Base-by-base conservation (phyloP, 2,329 filamentous ascomycete species). In the Neofusicoccum umdonicola region DNA sequence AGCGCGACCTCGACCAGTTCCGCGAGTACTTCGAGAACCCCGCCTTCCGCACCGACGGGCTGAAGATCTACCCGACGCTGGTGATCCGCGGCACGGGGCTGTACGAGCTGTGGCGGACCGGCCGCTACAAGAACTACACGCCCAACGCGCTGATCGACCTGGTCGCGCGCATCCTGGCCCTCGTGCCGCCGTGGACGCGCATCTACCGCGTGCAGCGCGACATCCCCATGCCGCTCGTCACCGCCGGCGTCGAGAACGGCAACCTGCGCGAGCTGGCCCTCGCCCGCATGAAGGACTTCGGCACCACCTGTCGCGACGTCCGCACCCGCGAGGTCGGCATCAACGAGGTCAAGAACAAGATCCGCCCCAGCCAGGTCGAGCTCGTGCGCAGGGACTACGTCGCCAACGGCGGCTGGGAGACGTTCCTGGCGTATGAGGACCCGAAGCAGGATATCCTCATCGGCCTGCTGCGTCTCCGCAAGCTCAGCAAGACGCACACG, bases 171-270 rank as follows among this genome's bases (percentile, higher is more conserved):
- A 99, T 99, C 61, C 82, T 99, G 67, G 95, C 95, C 0, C 84
- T 99, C 2, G 90, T 99, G 0, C 95, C 95, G 1, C 95, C 95
- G 1, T 99, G 95, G 95, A 99, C 96, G 0, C 88, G 95, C 67
- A 99, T 99, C 73, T 99, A 99, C 81, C 92, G 95, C 66, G 95
- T 99, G 0, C 95, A 99, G 81, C 88, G 95, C 76, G 95, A 99
- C 79, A 99, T 99, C 65, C 95, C 95, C n/a, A 99, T 99, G 95
- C 95, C 95, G 0, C 84, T 99, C 27, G 96, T 99, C n/a, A 98
- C 95, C 0, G 96, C 94, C 0, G 95, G 95, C 45, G 95, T 99
- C 0, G 95, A 99, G 80, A 99, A 99, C 71, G 95, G 95, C 67
- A 99, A 99, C 75, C 82, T 99, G 44, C 88, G 95, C 67, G 95